Conservation (phyloP, 129 eudicot species). For the Chrysanthemum makinoi region DNA sequence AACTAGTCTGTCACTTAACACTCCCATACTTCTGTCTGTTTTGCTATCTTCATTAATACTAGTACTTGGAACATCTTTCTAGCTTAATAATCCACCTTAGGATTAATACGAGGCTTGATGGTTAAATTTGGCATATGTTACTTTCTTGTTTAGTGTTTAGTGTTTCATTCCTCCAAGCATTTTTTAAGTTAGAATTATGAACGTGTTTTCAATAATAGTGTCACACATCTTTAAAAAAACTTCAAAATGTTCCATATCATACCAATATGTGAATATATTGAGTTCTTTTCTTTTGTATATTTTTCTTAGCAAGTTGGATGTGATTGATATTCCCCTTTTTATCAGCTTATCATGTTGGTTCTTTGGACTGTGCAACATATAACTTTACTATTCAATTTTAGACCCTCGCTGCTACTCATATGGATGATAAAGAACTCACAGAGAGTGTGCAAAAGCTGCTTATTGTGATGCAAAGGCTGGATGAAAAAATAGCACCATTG, state of each 20-base stretch:
- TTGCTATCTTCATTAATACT: not conserved
- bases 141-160: not conserved
- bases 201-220: no score
- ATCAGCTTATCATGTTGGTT: no score
- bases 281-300: no score
- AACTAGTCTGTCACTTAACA: not conserved
- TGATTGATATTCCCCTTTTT: no score
- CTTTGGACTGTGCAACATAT: not conserved
- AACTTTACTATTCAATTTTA: constrained; percentile 16
- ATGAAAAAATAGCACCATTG: constrained; percentile 80
- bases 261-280: no score
- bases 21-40: no score
- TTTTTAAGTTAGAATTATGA: no score
- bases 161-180: not conserved
- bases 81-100: no score
- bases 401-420: constrained; percentile 91
- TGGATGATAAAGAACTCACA: constrained; percentile 86
- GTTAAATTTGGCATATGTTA: no score
- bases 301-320: no score
- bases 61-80: not conserved
- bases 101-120: no score
- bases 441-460: constrained; percentile 91
- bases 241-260: not conserved
- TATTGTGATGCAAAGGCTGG: constrained; percentile 91
- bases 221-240: no score